Evolutionary conservation across 176 grass and related monocot genomes (phyloP), one percentile per base, ranked within the genome.

Genomic region (Oryza brachyantha): DNA sequence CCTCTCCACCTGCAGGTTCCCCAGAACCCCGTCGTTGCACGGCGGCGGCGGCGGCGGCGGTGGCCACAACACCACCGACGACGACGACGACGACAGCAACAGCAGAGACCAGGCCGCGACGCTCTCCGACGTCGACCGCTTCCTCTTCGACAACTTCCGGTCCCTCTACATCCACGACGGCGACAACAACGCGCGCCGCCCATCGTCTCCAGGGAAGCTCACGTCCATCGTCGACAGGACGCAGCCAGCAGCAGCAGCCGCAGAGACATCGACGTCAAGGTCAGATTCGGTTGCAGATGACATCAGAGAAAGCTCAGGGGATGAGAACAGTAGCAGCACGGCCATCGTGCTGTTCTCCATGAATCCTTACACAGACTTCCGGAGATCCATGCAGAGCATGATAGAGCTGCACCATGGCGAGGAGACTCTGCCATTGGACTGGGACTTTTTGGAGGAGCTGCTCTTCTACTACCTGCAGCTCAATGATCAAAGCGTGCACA

Each of bases 381-480:
- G 81, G 42, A 83, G 71, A 38, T 94, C 96, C 36, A 94, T 94
- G 86, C 64, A 68, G 48, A 83, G 78, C 22, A 93, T 93, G 85
- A 80, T 98, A 31, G 70, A 81, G 68, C 62, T 78, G 39, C 90
- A 87, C 66, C 87, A 89, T 27, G 77, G 46, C 0, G 54, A 60
- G 13, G 7, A 32, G 2, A 72, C 55, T 16, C 73, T 52, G 80
- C 62, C 83, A 5, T 59, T 93, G 88, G 96, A 98, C 65, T 98
- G 96, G 96, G 88, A 98, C 69, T 98, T 94, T 74, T 74, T 98
- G 67, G 88, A 89, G 74, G 96, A 91, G 43, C 73, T 94, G 1
- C 90, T 98, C 54, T 82, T 94, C 8, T 89, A 83, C 64, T 98
- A 94, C 73, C 70, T 94, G 55, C 83, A 93, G 43, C 86, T 98